These are phyloP conservation scores for Eutreptiella sp. DNA, from an alignment of 208 protist genomes.

Conservation along the genomic window DNA sequence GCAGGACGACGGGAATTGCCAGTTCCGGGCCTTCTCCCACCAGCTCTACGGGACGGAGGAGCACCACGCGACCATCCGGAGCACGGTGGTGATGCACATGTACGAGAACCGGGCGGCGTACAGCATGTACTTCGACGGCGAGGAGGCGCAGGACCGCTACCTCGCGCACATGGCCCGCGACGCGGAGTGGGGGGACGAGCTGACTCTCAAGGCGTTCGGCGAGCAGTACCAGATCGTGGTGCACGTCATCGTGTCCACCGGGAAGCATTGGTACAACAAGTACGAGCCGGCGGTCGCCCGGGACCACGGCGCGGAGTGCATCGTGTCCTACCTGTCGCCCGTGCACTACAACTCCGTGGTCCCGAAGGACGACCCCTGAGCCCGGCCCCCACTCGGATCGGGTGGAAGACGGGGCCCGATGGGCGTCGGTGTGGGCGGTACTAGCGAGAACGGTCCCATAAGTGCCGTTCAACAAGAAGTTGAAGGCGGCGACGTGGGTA, in stretches of 20 bases:
- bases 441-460: too few relatives aligned
- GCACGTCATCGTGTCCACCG: constrained; percentile 1
- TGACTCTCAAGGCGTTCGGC: constrained; percentile 55
- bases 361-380: constrained; percentile 17
- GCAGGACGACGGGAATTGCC: constrained; percentile 78
- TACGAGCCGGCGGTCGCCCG: constrained; percentile 42
- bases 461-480: too few relatives aligned
- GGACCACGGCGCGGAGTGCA: constrained; percentile 59
- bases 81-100: constrained; percentile 71
- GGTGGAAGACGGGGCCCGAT: too few relatives aligned
- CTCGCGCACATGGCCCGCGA: constrained; percentile 47
- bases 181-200: constrained; percentile 72
- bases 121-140: constrained; percentile 64
- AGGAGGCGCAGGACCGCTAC: constrained; percentile 54
- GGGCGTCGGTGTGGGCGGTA: too few relatives aligned
- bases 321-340: constrained; percentile 74
- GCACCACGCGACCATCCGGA: constrained; percentile 59
- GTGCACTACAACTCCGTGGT: constrained; percentile 74
- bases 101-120: constrained; percentile 50
- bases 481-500: too few relatives aligned
- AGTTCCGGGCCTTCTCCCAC: constrained; percentile 72
- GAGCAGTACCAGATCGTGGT: constrained; percentile 33
- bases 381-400: too few relatives aligned
- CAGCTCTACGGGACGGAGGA: constrained; percentile 68
- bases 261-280: constrained; percentile 20